Evolutionary conservation across 2,329 filamentous ascomycete genomes (phyloP), one percentile per base, ranked within the genome.

Genomic region (Alternaria conjuncta): DNA sequence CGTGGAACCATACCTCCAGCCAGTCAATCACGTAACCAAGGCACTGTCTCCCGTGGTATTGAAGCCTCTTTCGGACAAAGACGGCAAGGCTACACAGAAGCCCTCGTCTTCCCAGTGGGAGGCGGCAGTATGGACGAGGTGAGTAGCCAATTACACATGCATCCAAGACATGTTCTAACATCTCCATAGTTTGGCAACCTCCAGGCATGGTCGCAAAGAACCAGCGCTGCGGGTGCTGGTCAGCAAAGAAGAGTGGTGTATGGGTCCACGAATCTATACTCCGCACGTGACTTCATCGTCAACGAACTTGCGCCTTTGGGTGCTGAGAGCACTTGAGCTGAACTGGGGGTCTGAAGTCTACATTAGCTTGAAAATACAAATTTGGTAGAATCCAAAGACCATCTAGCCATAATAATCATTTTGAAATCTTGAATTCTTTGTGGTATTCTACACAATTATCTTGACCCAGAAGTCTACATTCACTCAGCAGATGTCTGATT

Each of bases 101-200:
- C 93, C 1, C 90, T 97, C 58, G 93, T 97, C n/a, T 97, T 97
- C 77, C 95, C 93, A 0, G 93, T 82, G 4, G 96, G 96, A 5
- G 96, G 96, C 50, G 96, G 96, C 45, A 97, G 94, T 78, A 98
- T 99, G 92, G 96, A 99, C 72, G 96, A 99, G 79, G 99, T 98
- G 78, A 95, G 94, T 47, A 10, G 23, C 1, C 45, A 26, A n/a
- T 9, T 11, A 26, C 1, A 23, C 2, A 26, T 32, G 13, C 30
- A 47, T 0, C 5, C 23, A 47, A 26, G 45, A n/a, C 15, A 18
- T 47, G 15, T 47, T 10, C 23, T 49, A 21, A 49, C 21, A n/a
- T 26, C 23, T 26, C 10, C 25, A 49, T 23, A 49, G 30, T 53
- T 53, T n/a, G 49, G 49, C 20, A 99, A 99, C 80, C 79, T 99